Evolutionary conservation across 2,329 filamentous ascomycete species (phyloP).

Genomic region (Camptophora hylomeconis): DNA sequence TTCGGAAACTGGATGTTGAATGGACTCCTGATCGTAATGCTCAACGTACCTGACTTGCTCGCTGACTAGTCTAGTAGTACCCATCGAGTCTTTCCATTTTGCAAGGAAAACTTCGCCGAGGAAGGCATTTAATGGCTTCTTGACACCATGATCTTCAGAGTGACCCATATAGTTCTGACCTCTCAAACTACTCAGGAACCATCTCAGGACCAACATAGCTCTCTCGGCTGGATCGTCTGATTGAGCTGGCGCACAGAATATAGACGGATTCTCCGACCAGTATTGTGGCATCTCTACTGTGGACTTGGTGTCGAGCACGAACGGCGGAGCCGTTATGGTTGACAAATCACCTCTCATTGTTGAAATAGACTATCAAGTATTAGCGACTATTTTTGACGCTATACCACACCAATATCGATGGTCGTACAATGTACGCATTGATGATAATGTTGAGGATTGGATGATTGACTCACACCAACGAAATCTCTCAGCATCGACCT

Average conservation of each 20-base stretch:
- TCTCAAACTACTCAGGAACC: conserved; percentile 88
- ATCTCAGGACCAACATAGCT: conserved; percentile 78
- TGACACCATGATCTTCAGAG: conserved; percentile 11
- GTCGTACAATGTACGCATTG: too few relatives aligned
- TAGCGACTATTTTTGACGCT: too few relatives aligned
- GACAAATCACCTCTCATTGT: conserved; percentile 74
- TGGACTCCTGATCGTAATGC: neutral
- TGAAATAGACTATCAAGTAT: conserved; percentile 52
- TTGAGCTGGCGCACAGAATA: conserved; percentile 70
- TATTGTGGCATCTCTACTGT: conserved; percentile 71
- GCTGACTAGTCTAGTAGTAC: conserved; percentile 12
- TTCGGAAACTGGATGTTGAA: too few relatives aligned
- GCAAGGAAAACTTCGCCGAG: conserved; percentile 15
- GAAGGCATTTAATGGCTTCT: conserved; percentile 17
- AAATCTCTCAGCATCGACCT: too few relatives aligned
- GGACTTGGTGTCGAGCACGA: conserved; percentile 67
- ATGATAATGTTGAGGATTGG: too few relatives aligned
- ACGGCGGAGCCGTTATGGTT: conserved; percentile 67
- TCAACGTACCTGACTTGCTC: conserved; percentile 20
- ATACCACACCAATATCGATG: too few relatives aligned
- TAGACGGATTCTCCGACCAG: conserved; percentile 64
- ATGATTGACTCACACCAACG: too few relatives aligned
- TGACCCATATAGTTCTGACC: conserved; percentile 47
- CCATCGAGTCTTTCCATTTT: conserved; percentile 11
- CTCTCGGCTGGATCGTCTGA: conserved; percentile 72